Conservation (phyloP, 331 rosid genomes). For the Erythrophleum ivorense region DNA sequence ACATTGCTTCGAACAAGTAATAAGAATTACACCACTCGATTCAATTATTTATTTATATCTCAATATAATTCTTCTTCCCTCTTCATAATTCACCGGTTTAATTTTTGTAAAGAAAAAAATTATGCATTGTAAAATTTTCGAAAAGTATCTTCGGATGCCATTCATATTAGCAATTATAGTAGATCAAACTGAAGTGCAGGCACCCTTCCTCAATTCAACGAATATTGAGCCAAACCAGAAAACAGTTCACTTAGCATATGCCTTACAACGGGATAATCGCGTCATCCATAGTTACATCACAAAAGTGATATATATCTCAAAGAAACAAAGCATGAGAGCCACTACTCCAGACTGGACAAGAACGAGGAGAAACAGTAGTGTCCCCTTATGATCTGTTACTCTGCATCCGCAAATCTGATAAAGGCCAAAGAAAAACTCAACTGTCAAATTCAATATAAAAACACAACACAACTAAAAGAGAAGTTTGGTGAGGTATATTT, state of each 20-base stretch:
- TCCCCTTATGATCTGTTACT: background rate
- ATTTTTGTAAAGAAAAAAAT: no score
- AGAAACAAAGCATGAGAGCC: background rate
- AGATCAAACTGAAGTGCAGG: background rate
- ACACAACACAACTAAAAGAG: background rate
- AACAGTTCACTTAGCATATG: background rate
- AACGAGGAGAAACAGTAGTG: background rate
- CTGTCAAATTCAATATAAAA: background rate
- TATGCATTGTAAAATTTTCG: no score
- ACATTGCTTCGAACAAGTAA: background rate
- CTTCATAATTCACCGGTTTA: background rate
- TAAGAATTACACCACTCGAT: background rate
- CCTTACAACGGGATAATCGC: background rate
- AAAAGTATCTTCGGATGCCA: no score
- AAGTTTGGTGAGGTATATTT: background rate
- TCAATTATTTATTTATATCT: no score
- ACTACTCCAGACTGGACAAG: background rate
- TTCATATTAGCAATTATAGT: background rate
- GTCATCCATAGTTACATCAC: background rate
- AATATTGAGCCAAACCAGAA: background rate
- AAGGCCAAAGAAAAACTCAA: background rate
- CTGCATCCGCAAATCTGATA: constrained; percentile 45
- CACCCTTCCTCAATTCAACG: background rate
- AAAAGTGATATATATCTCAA: background rate
- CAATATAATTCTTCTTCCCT: no score